Percentiles rank a stretch among this genome's conserved stretches.
phyloP scores from a whole-genome alignment of 768 basidiomycete species.

The Mycena amicta region DNA sequence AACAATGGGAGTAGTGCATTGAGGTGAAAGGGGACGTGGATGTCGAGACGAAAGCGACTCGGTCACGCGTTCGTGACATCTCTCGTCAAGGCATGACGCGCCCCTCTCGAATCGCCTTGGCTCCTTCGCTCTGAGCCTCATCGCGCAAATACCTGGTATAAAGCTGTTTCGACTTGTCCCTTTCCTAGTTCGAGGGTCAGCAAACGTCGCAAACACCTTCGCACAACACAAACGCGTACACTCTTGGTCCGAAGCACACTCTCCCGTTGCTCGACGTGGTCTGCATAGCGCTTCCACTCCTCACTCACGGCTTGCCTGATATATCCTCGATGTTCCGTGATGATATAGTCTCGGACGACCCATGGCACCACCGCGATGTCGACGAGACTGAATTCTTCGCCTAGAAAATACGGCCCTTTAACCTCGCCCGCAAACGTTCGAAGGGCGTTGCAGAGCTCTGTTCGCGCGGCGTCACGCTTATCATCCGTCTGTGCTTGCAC shows the following conservation, averaged over 20 bases:
- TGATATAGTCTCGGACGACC: slow-evolving; percentile 45
- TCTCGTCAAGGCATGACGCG: slow-evolving; percentile 44
- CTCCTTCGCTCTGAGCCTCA: slow-evolving; percentile 56
- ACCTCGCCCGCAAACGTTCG: slow-evolving; percentile 38
- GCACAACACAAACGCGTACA: slow-evolving; percentile 25
- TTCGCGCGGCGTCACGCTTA: slow-evolving; percentile 36
- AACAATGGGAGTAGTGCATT: too few relatives aligned
- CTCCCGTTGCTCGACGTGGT: slow-evolving; percentile 35
- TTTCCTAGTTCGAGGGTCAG: slow-evolving; percentile 31
- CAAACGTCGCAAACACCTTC: background rate
- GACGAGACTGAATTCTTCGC: slow-evolving; percentile 46
- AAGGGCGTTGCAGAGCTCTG: slow-evolving; percentile 41
- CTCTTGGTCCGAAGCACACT: slow-evolving; percentile 45
- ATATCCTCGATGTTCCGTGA: slow-evolving; percentile 46
- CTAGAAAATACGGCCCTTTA: slow-evolving; percentile 51
- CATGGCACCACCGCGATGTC: slow-evolving; percentile 54
- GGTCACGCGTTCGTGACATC: too few relatives aligned
- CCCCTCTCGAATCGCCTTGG: slow-evolving; percentile 52
- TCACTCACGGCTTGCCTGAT: slow-evolving; percentile 36
- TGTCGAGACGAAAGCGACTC: too few relatives aligned
- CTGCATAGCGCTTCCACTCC: slow-evolving; percentile 43
- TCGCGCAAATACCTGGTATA: slow-evolving; percentile 59
- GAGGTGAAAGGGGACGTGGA: too few relatives aligned
- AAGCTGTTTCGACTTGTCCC: slow-evolving; percentile 47
- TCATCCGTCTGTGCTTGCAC: slow-evolving; percentile 37